Conservation (phyloP, 805 yeast species). For the Ogataea neopini region DNA sequence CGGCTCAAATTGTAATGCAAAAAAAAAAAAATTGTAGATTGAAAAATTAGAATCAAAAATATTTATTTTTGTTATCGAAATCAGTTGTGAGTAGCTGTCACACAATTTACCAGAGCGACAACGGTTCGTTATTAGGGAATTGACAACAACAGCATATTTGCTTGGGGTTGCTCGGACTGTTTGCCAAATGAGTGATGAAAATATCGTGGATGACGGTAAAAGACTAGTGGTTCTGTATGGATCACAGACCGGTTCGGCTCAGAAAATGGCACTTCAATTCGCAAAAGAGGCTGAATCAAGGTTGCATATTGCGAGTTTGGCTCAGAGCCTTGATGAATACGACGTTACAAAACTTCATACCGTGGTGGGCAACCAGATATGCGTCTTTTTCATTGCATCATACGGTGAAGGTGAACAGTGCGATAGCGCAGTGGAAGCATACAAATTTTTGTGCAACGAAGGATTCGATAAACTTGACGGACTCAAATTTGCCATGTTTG, state of each 20-base stretch:
- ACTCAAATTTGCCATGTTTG: constrained; percentile 71
- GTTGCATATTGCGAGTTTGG: constrained; percentile 67
- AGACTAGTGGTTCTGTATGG: constrained; percentile 25
- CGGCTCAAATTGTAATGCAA: neutral
- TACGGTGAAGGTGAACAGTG: constrained; percentile 98
- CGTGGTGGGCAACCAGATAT: constrained; percentile 43
- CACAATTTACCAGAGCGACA: too few relatives aligned
- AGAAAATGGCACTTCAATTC: constrained; percentile 48
- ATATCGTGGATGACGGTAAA: neutral
- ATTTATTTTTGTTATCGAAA: neutral
- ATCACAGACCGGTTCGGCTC: constrained; percentile 37
- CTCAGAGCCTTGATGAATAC: constrained; percentile 73
- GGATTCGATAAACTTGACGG: constrained; percentile 42
- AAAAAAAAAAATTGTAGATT: neutral
- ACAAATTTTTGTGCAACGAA: constrained; percentile 40
- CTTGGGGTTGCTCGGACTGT: constrained; percentile 21
- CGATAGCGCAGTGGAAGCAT: constrained; percentile 76
- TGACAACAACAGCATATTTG: too few relatives aligned
- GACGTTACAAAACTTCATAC: constrained; percentile 68
- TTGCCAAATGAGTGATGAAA: constrained; percentile 44
- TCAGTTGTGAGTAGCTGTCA: too few relatives aligned
- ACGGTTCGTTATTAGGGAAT: too few relatives aligned
- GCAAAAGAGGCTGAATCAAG: constrained; percentile 74
- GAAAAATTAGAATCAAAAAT: neutral
- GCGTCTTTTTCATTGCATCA: constrained; percentile 73